These are phyloP conservation scores for Spatholobus suberectus DNA, from an alignment of 306 rosid species.

Conservation along the genomic window DNA sequence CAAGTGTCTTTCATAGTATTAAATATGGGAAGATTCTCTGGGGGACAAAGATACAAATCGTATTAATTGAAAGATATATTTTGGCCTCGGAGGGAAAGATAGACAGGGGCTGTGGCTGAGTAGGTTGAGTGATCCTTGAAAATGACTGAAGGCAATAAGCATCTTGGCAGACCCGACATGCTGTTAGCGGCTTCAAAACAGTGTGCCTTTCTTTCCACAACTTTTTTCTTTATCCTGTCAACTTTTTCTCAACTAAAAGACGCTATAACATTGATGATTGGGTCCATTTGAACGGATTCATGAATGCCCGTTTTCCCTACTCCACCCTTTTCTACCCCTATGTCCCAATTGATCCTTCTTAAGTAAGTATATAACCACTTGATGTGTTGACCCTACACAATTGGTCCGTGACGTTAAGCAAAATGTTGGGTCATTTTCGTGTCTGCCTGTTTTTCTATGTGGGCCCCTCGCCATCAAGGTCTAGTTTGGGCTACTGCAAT, in stretches of 20 bases:
- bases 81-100: slow-evolving; percentile 10
- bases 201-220: slow-evolving; percentile 44
- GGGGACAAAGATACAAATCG: not conserved
- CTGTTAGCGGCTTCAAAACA: slow-evolving; percentile 54
- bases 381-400: slow-evolving; percentile 40
- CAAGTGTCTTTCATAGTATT: not conserved
- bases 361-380: slow-evolving; percentile 41
- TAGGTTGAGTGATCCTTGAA: slow-evolving; percentile 39
- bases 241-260: slow-evolving; percentile 19
- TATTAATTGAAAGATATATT: slow-evolving; percentile 1
- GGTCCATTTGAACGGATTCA: slow-evolving; percentile 45
- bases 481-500: slow-evolving; percentile 38
- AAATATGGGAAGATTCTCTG: slow-evolving; percentile 22
- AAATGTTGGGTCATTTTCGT: slow-evolving; percentile 58
- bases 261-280: slow-evolving; percentile 34
- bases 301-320: slow-evolving; percentile 18
- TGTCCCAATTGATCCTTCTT: not conserved
- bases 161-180: slow-evolving; percentile 51
- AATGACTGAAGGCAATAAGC: slow-evolving; percentile 41
- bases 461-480: slow-evolving; percentile 49
- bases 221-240: slow-evolving; percentile 23
- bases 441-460: slow-evolving; percentile 34
- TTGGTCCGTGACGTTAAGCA: slow-evolving; percentile 38
- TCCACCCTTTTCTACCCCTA: not conserved
- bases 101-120: not conserved